Evolutionary conservation across 1,139 yeast species (phyloP).

Genomic region (Hansenula lynferdii): DNA sequence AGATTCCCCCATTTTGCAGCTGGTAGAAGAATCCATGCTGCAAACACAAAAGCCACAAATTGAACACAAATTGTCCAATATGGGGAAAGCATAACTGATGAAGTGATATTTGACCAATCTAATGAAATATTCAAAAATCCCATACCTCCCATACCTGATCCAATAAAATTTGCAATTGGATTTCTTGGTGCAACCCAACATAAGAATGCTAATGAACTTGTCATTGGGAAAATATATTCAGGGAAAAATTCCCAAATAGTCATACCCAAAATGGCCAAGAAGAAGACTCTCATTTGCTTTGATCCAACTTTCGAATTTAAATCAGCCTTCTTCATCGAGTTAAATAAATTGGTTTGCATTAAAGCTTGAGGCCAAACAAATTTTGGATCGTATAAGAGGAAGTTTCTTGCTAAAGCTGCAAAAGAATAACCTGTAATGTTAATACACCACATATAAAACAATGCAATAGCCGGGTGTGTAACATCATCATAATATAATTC

Average conservation of each 20-base stretch:
- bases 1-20: slow-evolving; percentile 33
- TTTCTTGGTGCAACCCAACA: slow-evolving; percentile 41
- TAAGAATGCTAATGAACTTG: slow-evolving; percentile 35
- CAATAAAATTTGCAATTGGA: slow-evolving; percentile 33
- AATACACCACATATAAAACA: slow-evolving; percentile 40
- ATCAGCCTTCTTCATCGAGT: slow-evolving; percentile 27
- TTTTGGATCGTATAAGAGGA: slow-evolving; percentile 34
- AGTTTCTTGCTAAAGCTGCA: slow-evolving; percentile 38
- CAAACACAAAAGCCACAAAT: slow-evolving; percentile 34
- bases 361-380: slow-evolving; percentile 43
- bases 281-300: slow-evolving; percentile 32
- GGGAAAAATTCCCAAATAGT: slow-evolving; percentile 41
- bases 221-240: slow-evolving; percentile 37
- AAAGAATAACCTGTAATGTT: slow-evolving; percentile 41
- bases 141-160: slow-evolving; percentile 43
- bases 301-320: slow-evolving; percentile 11
- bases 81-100: slow-evolving; percentile 37
- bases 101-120: slow-evolving; percentile 44
- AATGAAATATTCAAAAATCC: slow-evolving; percentile 38
- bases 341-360: slow-evolving; percentile 42
- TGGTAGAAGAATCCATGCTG: slow-evolving; percentile 41
- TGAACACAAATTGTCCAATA: slow-evolving; percentile 42
- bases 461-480: slow-evolving; percentile 30
- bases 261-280: slow-evolving; percentile 27
- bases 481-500: slow-evolving; percentile 33